Evolutionary conservation across 257 asterid genomes (phyloP).

Genomic region (Solanum ahanhuiri): DNA sequence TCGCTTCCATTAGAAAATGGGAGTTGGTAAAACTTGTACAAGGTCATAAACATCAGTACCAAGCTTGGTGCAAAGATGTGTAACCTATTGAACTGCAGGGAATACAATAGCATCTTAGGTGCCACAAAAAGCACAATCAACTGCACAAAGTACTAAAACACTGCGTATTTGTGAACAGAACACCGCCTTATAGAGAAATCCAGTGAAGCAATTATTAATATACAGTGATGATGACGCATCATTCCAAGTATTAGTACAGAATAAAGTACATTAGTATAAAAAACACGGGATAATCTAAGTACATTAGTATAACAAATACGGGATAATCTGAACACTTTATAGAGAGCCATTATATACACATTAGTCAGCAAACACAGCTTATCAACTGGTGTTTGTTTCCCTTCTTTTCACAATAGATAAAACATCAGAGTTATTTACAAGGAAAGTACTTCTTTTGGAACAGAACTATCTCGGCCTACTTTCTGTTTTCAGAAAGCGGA

Average conservation of each 20-base stretch:
- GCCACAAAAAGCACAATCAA: background rate
- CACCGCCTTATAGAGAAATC: background rate
- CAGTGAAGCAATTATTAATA: background rate
- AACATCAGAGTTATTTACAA: background rate
- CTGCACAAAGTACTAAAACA: background rate
- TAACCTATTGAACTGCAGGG: background rate
- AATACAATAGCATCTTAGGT: background rate
- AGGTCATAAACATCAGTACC: background rate
- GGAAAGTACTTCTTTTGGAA: background rate
- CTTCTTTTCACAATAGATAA: background rate
- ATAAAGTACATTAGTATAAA: background rate
- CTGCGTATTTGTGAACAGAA: background rate
- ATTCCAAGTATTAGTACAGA: background rate
- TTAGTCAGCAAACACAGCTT: background rate
- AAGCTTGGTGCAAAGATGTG: no score
- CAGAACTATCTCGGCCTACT: conserved; percentile 27
- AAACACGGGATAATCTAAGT: background rate
- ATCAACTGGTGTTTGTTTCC: background rate
- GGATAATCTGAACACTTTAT: background rate
- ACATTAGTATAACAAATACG: background rate
- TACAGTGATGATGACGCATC: background rate
- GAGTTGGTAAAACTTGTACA: background rate
- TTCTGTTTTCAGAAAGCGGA: conserved; percentile 58
- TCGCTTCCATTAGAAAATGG: background rate
- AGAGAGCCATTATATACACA: background rate